Evolutionary conservation across 1,284 basidiomycete species (phyloP).

Genomic region (Cryptococcus depauperatus): DNA sequence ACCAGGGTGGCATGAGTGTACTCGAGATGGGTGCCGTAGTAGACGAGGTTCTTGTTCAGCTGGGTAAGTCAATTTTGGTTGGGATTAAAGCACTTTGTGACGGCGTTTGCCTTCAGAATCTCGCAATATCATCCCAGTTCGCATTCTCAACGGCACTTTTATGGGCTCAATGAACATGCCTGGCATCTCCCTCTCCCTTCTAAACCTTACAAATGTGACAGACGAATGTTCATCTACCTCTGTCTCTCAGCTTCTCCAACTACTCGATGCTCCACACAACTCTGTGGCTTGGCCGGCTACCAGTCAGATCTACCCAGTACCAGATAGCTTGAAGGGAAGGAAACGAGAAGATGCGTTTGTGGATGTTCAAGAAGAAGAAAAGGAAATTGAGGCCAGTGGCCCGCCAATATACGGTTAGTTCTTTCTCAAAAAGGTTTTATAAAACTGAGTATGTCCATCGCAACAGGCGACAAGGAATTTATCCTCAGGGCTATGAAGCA

Average conservation of each 20-base stretch:
- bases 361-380: constrained; percentile 31
- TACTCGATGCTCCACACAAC: constrained; percentile 47
- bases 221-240: constrained; percentile 16
- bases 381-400: constrained; percentile 20
- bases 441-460: background rate
- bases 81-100: too few species aligned
- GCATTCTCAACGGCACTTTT: constrained; percentile 46
- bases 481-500: constrained; percentile 26
- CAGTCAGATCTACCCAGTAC: constrained; percentile 25
- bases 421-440: background rate
- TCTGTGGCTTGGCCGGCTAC: constrained; percentile 46
- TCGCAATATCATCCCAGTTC: constrained; percentile 39
- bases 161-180: constrained; percentile 50
- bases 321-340: constrained; percentile 17
- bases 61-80: constrained; percentile 38
- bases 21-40: constrained; percentile 48
- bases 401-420: constrained; percentile 26
- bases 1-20: constrained; percentile 47
- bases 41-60: constrained; percentile 45
- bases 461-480: constrained; percentile 8
- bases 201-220: constrained; percentile 46
- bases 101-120: too few species aligned
- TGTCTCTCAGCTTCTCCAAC: constrained; percentile 37
- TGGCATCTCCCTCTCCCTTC: constrained; percentile 46
- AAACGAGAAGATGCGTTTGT: constrained; percentile 30